phyloP scores from a whole-genome alignment of 164 flowering plant species.

The Liquidambar formosana region DNA sequence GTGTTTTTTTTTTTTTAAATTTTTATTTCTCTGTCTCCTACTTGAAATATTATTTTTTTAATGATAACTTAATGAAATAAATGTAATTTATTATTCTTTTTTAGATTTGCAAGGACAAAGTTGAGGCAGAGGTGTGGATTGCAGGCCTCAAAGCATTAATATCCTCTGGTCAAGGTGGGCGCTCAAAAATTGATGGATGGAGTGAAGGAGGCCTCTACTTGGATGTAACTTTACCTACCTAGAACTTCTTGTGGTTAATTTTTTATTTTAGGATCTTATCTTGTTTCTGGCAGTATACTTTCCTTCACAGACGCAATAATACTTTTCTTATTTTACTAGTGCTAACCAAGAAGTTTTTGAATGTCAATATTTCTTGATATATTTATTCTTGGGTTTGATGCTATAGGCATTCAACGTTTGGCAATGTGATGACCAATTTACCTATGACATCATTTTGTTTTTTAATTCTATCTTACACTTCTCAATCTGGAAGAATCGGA shows the following conservation, averaged over 20 bases:
- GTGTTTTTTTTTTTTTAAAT: too few relatives aligned
- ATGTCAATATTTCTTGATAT: background rate
- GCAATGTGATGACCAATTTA: background rate
- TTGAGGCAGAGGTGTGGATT: slow-evolving; percentile 96
- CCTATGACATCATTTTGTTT: background rate
- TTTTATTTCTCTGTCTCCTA: slow-evolving; percentile 11
- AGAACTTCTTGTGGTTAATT: background rate
- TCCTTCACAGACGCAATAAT: background rate
- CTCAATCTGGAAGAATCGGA: background rate
- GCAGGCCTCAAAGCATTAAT: slow-evolving; percentile 82
- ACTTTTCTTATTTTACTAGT: background rate
- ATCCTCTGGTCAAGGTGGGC: slow-evolving; percentile 79
- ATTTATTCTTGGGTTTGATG: background rate
- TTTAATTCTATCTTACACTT: background rate
- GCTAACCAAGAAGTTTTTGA: too few relatives aligned
- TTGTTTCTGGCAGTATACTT: background rate
- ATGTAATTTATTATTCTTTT: slow-evolving; percentile 2
- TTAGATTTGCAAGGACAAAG: slow-evolving; percentile 96
- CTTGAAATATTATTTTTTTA: background rate
- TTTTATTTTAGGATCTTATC: background rate
- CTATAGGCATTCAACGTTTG: background rate
- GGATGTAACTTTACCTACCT: slow-evolving; percentile 52
- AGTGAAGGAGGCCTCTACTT: slow-evolving; percentile 78
- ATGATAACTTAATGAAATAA: too few relatives aligned
- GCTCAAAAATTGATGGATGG: slow-evolving; percentile 97